Evolutionary conservation across 495 filamentous ascomycete genomes (phyloP).

Genomic region (Articulospora tetracladia): DNA sequence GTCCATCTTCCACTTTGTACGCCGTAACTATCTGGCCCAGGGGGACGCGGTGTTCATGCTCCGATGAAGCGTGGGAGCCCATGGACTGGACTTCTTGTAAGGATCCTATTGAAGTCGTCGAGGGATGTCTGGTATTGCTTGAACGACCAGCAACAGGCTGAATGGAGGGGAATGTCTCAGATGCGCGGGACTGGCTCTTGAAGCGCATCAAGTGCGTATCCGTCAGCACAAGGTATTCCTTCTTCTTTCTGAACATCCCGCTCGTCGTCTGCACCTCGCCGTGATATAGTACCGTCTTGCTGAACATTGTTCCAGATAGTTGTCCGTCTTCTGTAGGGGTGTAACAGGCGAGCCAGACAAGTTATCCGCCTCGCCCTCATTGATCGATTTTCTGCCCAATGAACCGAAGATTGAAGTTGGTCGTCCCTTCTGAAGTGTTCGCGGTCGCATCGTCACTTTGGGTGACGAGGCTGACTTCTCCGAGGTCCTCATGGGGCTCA

Average conservation of each 20-base stretch:
- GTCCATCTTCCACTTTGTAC: constrained; percentile 74
- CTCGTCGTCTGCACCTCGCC: constrained; percentile 79
- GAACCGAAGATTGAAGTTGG: constrained; percentile 25
- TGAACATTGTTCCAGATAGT: not conserved
- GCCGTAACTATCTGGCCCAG: constrained; percentile 73
- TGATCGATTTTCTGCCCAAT: constrained; percentile 20
- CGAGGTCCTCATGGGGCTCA: constrained; percentile 14
- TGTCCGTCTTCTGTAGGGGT: constrained; percentile 3
- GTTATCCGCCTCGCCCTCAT: constrained; percentile 16
- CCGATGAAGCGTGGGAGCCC: constrained; percentile 34
- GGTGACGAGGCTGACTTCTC: constrained; percentile 13
- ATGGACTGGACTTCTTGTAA: constrained; percentile 56
- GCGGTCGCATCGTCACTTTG: constrained; percentile 7
- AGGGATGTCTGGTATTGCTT: constrained; percentile 42
- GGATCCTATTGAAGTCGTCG: constrained; percentile 57
- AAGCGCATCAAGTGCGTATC: constrained; percentile 78
- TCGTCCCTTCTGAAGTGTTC: constrained; percentile 23
- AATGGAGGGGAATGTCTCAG: constrained; percentile 59
- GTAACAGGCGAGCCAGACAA: constrained; percentile 14
- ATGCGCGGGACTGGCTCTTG: constrained; percentile 68
- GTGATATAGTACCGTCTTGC: constrained; percentile 32
- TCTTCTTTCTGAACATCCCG: constrained; percentile 78
- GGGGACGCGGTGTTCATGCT: constrained; percentile 56
- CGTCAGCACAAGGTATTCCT: constrained; percentile 88
- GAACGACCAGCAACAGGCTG: constrained; percentile 38